Percentiles rank a stretch among this genome's conserved stretches.
Evolutionary conservation across 768 basidiomycete genomes (phyloP).

Genomic region (Arthromyces matolae): DNA sequence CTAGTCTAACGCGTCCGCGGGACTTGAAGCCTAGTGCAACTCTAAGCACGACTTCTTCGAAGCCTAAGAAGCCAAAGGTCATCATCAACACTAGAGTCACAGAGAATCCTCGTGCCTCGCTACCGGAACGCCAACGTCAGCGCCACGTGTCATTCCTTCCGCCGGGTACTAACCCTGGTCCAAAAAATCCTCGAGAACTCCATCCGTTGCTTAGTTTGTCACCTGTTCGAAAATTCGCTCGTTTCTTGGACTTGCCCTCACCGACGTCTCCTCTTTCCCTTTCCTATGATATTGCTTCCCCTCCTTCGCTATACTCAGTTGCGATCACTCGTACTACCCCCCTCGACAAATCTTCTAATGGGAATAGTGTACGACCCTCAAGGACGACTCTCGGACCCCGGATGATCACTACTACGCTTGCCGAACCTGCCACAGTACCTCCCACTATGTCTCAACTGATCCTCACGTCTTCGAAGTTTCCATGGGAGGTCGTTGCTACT

Average conservation of each 20-base stretch:
- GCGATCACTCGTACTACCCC: slow-evolving; percentile 1
- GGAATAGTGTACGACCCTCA: background rate
- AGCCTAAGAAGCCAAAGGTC: slow-evolving; percentile 7
- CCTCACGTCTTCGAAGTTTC: slow-evolving; percentile 9
- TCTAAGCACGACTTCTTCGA: slow-evolving; percentile 6
- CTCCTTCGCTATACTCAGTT: slow-evolving; percentile 4
- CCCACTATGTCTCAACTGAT: slow-evolving; percentile 1
- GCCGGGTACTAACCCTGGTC: slow-evolving; percentile 8
- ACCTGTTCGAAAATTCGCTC: slow-evolving; percentile 6
- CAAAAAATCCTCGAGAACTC: slow-evolving; percentile 6
- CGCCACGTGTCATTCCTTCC: slow-evolving; percentile 12
- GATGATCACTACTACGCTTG: slow-evolving; percentile 3
- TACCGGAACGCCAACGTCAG: slow-evolving; percentile 5
- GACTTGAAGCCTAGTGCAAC: slow-evolving; percentile 2
- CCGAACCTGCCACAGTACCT: slow-evolving; percentile 13
- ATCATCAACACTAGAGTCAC: slow-evolving; percentile 5
- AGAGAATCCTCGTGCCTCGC: slow-evolving; percentile 5
- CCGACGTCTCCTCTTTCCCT: slow-evolving; percentile 2
- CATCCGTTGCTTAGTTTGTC: slow-evolving; percentile 6
- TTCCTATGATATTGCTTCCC: slow-evolving; percentile 10
- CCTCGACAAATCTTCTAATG: background rate
- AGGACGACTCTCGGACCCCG: background rate
- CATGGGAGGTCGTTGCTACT: slow-evolving; percentile 11
- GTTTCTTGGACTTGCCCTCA: slow-evolving; percentile 1
- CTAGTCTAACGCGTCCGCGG: slow-evolving; percentile 6